Conservation (phyloP, 805 yeast genomes). For the Suhomyces xylopsoci region DNA sequence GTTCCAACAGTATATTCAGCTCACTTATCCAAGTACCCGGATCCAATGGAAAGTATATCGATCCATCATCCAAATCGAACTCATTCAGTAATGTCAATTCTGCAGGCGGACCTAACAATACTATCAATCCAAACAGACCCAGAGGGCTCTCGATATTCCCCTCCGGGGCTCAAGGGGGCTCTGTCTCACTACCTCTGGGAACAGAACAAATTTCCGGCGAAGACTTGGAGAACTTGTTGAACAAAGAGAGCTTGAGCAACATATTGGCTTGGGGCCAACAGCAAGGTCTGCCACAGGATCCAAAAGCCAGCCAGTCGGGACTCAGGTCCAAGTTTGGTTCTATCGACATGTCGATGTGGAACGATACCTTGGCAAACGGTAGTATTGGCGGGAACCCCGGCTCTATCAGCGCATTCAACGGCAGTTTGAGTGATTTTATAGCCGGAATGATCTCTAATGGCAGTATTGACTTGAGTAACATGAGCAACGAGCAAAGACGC, state of each 20-base stretch:
- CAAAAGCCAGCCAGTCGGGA: conserved; percentile 8
- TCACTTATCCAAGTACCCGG: conserved; percentile 39
- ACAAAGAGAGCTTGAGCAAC: conserved; percentile 32
- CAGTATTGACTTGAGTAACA: conserved; percentile 35
- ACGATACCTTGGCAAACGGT: conserved; percentile 11
- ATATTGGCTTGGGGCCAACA: conserved; percentile 28
- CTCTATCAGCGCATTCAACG: conserved; percentile 29
- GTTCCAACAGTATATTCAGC: conserved; percentile 40
- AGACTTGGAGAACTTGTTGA: conserved; percentile 31
- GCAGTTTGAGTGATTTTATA: conserved; percentile 31
- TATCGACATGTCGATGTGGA: conserved; percentile 23
- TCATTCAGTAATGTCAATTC: conserved; percentile 5
- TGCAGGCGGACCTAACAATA: conserved; percentile 8
- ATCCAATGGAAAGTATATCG: conserved; percentile 32
- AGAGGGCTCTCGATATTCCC: conserved; percentile 21
- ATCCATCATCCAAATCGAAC: conserved; percentile 3
- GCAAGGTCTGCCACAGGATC: conserved; percentile 7
- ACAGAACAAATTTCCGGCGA: conserved; percentile 23
- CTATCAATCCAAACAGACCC: conserved; percentile 7
- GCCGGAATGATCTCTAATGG: conserved; percentile 35
- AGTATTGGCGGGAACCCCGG: conserved; percentile 22
- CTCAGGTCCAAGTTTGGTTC: conserved; percentile 25
- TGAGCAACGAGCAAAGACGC: conserved; percentile 40
- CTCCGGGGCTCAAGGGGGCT: conserved; percentile 4
- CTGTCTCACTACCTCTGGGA: background rate